phyloP scores from a whole-genome alignment of 1,284 basidiomycete genomes.

The Naganishia sp. region DNA sequence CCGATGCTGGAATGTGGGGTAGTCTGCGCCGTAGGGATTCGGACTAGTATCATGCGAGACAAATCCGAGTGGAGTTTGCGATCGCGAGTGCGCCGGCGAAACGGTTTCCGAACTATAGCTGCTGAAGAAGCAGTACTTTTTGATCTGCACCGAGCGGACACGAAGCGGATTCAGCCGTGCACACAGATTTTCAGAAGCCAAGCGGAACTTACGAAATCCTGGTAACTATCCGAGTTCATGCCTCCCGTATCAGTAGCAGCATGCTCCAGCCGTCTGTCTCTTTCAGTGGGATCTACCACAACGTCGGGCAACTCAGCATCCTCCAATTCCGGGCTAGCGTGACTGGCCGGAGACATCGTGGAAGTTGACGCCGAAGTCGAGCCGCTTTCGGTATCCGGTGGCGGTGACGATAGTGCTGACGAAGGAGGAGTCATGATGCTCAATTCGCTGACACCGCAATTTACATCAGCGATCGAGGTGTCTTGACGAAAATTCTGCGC shows the following conservation, averaged over 20 bases:
- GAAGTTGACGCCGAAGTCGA: constrained; percentile 38
- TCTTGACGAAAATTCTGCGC: constrained; percentile 17
- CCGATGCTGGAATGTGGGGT: constrained; percentile 24
- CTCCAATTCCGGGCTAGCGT: constrained; percentile 12
- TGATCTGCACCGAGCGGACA: constrained; percentile 40
- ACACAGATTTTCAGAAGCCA: not conserved
- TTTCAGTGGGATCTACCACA: constrained; percentile 36
- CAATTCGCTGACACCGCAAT: constrained; percentile 36
- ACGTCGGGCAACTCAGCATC: constrained; percentile 27
- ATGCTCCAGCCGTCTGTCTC: constrained; percentile 38
- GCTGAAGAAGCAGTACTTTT: constrained; percentile 55
- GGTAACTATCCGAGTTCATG: constrained; percentile 42
- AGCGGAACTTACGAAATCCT: constrained; percentile 48
- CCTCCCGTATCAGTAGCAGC: constrained; percentile 38
- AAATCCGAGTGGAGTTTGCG: constrained; percentile 27
- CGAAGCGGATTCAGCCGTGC: not conserved
- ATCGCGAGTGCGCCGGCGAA: constrained; percentile 30
- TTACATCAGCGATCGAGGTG: constrained; percentile 41
- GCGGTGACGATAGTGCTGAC: constrained; percentile 50
- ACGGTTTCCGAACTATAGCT: constrained; percentile 32
- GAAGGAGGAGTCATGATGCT: constrained; percentile 48
- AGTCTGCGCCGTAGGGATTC: constrained; percentile 31
- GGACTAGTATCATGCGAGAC: not conserved
- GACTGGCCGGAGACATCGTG: constrained; percentile 36
- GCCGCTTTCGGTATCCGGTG: constrained; percentile 35